phyloP scores from a whole-genome alignment of 2,329 filamentous ascomycete genomes.

The Cladophialophora carrionii region DNA sequence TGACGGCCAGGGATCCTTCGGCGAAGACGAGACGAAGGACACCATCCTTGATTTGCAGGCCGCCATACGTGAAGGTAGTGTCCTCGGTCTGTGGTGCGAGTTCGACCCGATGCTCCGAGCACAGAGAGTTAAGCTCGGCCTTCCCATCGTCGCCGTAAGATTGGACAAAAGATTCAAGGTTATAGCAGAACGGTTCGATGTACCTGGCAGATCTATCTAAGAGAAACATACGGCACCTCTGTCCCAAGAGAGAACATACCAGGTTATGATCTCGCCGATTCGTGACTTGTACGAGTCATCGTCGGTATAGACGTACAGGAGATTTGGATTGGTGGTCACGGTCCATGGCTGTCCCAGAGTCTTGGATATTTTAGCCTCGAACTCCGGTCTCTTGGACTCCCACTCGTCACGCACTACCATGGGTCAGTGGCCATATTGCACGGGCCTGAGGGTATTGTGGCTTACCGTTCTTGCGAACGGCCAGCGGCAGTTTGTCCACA shows the following conservation, averaged over 20 bases:
- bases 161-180: slow-evolving; percentile 47
- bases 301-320: slow-evolving; percentile 46
- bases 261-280: slow-evolving; percentile 45
- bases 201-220: slow-evolving; percentile 13
- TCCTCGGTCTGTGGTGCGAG: slow-evolving; percentile 16
- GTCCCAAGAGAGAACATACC: slow-evolving; percentile 41
- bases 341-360: slow-evolving; percentile 56
- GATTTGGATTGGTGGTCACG: slow-evolving; percentile 53
- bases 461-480: slow-evolving; percentile 30
- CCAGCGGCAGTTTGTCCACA: slow-evolving; percentile 29
- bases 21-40: slow-evolving; percentile 54
- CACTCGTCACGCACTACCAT: slow-evolving; percentile 57
- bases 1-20: slow-evolving; percentile 53
- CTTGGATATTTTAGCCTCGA: slow-evolving; percentile 52
- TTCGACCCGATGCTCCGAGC: slow-evolving; percentile 15
- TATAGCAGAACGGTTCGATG: slow-evolving; percentile 17
- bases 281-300: slow-evolving; percentile 50
- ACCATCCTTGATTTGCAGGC: slow-evolving; percentile 47
- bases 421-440: not conserved
- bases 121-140: slow-evolving; percentile 55
- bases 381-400: slow-evolving; percentile 53
- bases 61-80: slow-evolving; percentile 20
- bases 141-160: slow-evolving; percentile 48
- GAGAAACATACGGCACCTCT: not conserved
- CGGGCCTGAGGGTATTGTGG: not conserved